Conservation (phyloP, 2,329 filamentous ascomycete genomes). For the Septoria linicola region DNA sequence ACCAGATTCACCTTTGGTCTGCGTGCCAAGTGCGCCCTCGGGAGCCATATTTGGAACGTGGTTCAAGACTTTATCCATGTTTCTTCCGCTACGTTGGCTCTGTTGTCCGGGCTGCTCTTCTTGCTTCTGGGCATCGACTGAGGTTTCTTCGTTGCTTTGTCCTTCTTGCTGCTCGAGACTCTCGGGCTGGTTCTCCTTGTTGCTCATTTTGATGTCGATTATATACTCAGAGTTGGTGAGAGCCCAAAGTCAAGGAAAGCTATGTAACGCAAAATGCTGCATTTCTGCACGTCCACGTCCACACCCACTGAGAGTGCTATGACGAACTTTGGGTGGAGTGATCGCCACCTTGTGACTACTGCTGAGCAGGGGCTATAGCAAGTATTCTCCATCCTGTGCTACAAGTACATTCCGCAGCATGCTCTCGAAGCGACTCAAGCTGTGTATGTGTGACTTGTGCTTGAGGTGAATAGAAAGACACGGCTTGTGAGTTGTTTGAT, state of each 20-base stretch:
- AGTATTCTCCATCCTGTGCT: neutral
- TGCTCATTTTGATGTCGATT: too few relatives aligned
- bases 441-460: too few relatives aligned
- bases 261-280: neutral
- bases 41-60: slow-evolving; percentile 31
- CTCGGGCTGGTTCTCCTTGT: too few relatives aligned
- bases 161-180: too few relatives aligned
- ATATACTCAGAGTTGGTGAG: neutral
- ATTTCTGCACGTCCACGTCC: neutral
- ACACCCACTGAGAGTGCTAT: slow-evolving; percentile 2
- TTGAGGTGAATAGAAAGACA: too few relatives aligned
- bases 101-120: neutral
- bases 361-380: neutral
- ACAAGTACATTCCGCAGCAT: neutral
- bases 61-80: slow-evolving; percentile 21
- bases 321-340: slow-evolving; percentile 8
- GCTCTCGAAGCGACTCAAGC: too few relatives aligned
- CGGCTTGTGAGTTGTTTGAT: too few relatives aligned
- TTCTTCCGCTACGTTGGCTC: neutral
- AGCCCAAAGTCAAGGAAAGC: neutral
- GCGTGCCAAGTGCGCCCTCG: slow-evolving; percentile 29
- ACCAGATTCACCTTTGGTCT: slow-evolving; percentile 25
- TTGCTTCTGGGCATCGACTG: neutral
- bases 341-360: slow-evolving; percentile 14
- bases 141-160: too few relatives aligned